A percentile compares a stretch with the other conserved stretches of the same genome.
Conservation (phyloP, 805 yeast genomes). For the Saccharomycopsis lassenensis region DNA sequence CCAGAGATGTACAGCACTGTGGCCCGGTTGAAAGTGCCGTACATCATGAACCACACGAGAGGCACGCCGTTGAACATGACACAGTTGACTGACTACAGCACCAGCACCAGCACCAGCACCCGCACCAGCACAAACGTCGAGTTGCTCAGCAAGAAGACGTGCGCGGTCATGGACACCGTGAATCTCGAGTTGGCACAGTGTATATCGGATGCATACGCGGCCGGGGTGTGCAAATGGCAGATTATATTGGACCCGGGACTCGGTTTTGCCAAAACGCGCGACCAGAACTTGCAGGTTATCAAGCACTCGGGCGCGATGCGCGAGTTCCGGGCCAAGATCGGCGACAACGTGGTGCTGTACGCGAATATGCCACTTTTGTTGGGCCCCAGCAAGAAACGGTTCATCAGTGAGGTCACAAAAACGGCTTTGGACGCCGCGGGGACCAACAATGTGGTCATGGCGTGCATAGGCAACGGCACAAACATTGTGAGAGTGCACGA, state of each 20-base stretch:
- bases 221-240: constrained; percentile 83
- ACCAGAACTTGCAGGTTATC: constrained; percentile 60
- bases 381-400: constrained; percentile 85
- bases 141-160: constrained; percentile 20
- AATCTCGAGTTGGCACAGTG: constrained; percentile 53
- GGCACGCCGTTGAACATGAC: constrained; percentile 75
- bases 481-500: constrained; percentile 89
- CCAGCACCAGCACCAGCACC: constrained; percentile 27
- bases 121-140: neutral
- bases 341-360: neutral
- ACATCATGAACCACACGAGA: constrained; percentile 74
- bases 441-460: constrained; percentile 63
- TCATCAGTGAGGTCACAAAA: constrained; percentile 66
- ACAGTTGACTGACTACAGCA: constrained; percentile 41
- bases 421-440: constrained; percentile 52
- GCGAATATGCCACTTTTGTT: constrained; percentile 50
- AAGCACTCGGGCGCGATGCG: constrained; percentile 38
- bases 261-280: constrained; percentile 83
- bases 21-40: constrained; percentile 57
- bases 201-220: constrained; percentile 41
- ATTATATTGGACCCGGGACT: constrained; percentile 88
- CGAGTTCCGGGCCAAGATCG: constrained; percentile 35
- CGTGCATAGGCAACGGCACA: constrained; percentile 61
- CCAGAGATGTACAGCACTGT: constrained; percentile 53
- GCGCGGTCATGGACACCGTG: constrained; percentile 42